These are phyloP conservation scores for Candida loeiensis DNA, from an alignment of 805 yeast genomes.

Conservation along the genomic window DNA sequence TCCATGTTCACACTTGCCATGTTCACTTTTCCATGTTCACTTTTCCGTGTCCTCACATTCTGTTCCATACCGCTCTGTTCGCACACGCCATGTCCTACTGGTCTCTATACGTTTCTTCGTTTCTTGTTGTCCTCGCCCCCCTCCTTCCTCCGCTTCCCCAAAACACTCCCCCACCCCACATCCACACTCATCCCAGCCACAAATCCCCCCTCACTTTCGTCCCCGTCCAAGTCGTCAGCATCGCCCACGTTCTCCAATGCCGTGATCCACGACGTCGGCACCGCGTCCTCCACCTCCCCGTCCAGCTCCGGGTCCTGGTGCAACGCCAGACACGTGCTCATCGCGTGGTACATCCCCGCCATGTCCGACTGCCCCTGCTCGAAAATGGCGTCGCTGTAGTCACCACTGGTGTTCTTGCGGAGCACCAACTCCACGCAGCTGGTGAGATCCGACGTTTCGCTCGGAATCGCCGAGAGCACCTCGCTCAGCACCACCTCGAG, in stretches of 20 bases:
- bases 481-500: conserved; percentile 30
- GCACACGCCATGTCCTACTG: neutral
- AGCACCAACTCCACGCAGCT: conserved; percentile 20
- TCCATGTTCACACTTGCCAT: too few species aligned
- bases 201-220: conserved; percentile 15
- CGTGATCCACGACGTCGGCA: conserved; percentile 25
- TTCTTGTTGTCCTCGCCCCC: neutral
- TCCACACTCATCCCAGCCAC: conserved; percentile 42
- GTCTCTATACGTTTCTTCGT: neutral
- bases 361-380: conserved; percentile 8
- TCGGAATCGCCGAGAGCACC: conserved; percentile 11
- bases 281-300: conserved; percentile 11
- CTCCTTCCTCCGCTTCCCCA: conserved; percentile 31
- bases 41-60: too few species aligned
- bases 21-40: too few species aligned
- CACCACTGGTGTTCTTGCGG: conserved; percentile 2
- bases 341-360: conserved; percentile 26
- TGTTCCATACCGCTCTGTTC: too few species aligned
- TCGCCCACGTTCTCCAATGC: conserved; percentile 24
- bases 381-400: conserved; percentile 13
- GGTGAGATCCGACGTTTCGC: conserved; percentile 15
- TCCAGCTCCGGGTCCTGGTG: conserved; percentile 28
- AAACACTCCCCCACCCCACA: conserved; percentile 34
- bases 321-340: conserved; percentile 37
- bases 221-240: conserved; percentile 36